Evolutionary conservation across 192 early-diverging fungal species (phyloP).

Genomic region (Linnemannia exigua): DNA sequence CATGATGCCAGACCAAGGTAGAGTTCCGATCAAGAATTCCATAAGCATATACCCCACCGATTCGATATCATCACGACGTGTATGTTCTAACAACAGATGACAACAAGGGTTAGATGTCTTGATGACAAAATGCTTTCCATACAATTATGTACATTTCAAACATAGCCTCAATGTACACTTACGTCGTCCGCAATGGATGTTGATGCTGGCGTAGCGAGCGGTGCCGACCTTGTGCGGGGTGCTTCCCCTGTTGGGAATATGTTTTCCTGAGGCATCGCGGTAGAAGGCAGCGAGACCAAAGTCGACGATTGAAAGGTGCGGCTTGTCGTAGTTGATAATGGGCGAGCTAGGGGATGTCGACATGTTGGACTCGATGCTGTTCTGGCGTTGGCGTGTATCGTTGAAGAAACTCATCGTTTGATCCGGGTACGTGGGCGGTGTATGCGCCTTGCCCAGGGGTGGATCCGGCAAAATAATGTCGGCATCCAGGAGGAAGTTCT

Average conservation of each 20-base stretch:
- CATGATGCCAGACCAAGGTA: conserved; percentile 91
- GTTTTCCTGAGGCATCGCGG: conserved; percentile 58
- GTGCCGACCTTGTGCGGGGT: conserved; percentile 76
- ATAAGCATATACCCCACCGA: conserved; percentile 86
- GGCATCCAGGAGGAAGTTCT: conserved; percentile 72
- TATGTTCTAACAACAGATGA: conserved; percentile 68
- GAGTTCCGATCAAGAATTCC: conserved; percentile 78
- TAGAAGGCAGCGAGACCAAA: conserved; percentile 67
- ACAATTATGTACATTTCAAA: neutral
- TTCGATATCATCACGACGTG: conserved; percentile 89
- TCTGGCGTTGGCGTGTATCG: conserved; percentile 28
- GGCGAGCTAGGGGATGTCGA: conserved; percentile 39
- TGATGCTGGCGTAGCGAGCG: conserved; percentile 87
- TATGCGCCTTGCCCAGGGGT: conserved; percentile 25
- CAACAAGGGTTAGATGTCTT: neutral
- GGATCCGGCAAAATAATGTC: conserved; percentile 42
- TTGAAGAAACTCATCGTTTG: conserved; percentile 44
- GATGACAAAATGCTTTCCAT: neutral
- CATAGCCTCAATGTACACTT: conserved; percentile 1
- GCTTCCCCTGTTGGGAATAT: conserved; percentile 57
- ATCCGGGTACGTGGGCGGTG: conserved; percentile 33
- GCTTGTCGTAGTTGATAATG: conserved; percentile 56
- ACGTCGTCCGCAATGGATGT: conserved; percentile 88
- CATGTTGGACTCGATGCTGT: conserved; percentile 27
- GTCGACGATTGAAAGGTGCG: conserved; percentile 71